Evolutionary conservation across 805 yeast species (phyloP), one percentile per base, ranked within the genome.

Genomic region (Millerozyma miso): DNA sequence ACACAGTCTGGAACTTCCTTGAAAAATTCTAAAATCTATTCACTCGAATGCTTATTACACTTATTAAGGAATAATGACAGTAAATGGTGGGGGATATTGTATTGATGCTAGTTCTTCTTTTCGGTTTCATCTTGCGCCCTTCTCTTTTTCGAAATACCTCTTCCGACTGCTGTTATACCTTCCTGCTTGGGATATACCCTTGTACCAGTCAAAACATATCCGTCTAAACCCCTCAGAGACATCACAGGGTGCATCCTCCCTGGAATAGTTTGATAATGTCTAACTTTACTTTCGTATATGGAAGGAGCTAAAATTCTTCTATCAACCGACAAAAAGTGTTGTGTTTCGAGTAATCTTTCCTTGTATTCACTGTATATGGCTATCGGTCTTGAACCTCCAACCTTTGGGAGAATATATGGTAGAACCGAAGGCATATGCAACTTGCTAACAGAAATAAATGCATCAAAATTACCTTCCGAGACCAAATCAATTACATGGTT

Each of bases 171-270:
- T 14, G 77, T 79, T 36, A 80, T 79, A 31, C 73, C 71, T 23
- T 59, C 58, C 29, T 77, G 83, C 37, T 72, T 64, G 2, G 97
- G 96, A 41, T 80, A 67, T 0, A 93, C 97, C 38, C 86, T 73
- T 13, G 86, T 77, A 3, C 91, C 95, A 69, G 81, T 76, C 50
- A 89, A 67, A 2, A 93, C 60, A 60, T 80, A 91, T 0, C 99
- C 99, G 29, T 97, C 98, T 44, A 85, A 90, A 4, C 96, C 89
- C 54, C 88, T 76, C 74, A 84, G 81, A 0, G 97, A 87, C 99
- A 93, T 93, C 46, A 83, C 58, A 0, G 99, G 99, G 62, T 93
- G 99, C 55, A 91, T 71, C 58, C 95, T 81, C 5, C 98, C 99
- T 15, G 95, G 88, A 20, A 91, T 80, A 3, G 97, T 88, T 68